Evolutionary conservation across 2,329 filamentous ascomycete species (phyloP), one percentile per base, ranked within the genome.

Genomic region (Hypoxylon sp.): DNA sequence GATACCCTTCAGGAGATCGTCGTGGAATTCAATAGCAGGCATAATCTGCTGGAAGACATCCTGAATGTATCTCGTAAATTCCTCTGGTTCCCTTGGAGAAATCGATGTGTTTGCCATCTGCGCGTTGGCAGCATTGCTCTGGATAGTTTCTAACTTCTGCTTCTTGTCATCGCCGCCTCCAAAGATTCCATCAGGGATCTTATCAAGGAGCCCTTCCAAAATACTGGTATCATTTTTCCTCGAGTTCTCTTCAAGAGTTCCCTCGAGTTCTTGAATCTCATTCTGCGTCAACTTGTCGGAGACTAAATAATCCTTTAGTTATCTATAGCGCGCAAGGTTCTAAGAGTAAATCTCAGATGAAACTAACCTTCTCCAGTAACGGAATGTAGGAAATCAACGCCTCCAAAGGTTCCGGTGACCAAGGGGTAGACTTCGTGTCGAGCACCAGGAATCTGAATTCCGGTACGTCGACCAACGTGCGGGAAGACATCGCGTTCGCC

Each of bases 381-480:
- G 0, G 92, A 96, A 82, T 97, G 94, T 67, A 97, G 83, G 82
- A 98, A 98, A 77, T 98, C 95, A 13, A 97, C 94, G 70, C 94
- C 94, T 68, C 94, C 94, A 80, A 98, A 98, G 5, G 94, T 98
- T 66, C 95, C 94, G 1, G 94, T 98, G 48, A 97, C 87, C 68
- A 95, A 83, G 5, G 94, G 94, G 74, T 92, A 97, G 67, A 97
- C 92, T 3, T 85, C 77, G 35, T 84, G 78, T 22, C 85, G 85
- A 63, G 88, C 91, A 48, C 92, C 94, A 35, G 86, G 83, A 29
- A 98, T 85, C 50, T 88, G 83, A 29, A 97, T 83, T 76, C 84
- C 83, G n/a, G 94, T 94, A 74, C 88, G 82, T 64, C 89, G 86
- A 37, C 95, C 95, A 60, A 96, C 93, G 76, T 97, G 94, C 26